phyloP scores from a whole-genome alignment of 1,139 yeast genomes.

The Diutina siamensis region DNA sequence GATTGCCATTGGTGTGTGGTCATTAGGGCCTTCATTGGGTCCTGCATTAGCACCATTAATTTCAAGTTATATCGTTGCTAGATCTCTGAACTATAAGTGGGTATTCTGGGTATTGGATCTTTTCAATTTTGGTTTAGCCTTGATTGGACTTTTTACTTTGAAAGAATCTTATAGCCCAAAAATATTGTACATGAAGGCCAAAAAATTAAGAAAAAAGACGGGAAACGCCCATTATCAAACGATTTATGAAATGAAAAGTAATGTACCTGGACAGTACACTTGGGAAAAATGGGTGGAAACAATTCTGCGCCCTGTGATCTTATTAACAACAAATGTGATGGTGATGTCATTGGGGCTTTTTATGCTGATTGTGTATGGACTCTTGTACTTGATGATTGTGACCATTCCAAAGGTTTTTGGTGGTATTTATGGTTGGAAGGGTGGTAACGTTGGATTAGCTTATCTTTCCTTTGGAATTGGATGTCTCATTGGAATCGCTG shows the following conservation, averaged over 20 bases:
- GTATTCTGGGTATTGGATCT: constrained; percentile 48
- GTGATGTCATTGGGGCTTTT: constrained; percentile 30
- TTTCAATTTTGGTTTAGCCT: constrained; percentile 38
- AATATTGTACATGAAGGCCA: constrained; percentile 36
- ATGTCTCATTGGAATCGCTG: constrained; percentile 25
- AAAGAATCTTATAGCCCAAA: constrained; percentile 52
- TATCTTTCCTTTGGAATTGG: constrained; percentile 37
- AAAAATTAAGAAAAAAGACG: constrained; percentile 30
- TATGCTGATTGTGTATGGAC: constrained; percentile 36
- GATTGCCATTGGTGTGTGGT: constrained; percentile 47
- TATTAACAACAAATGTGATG: constrained; percentile 33
- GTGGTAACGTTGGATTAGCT: constrained; percentile 29
- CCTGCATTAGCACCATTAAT: constrained; percentile 27
- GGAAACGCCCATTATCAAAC: constrained; percentile 49
- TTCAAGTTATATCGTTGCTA: constrained; percentile 19
- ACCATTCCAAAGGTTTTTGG: constrained; percentile 31
- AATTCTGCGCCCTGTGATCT: constrained; percentile 27
- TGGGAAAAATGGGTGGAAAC: constrained; percentile 21
- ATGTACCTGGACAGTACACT: constrained; percentile 26
- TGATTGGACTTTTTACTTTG: constrained; percentile 30
- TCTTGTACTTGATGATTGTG: constrained; percentile 35
- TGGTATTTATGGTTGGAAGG: constrained; percentile 23
- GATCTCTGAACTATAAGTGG: constrained; percentile 43
- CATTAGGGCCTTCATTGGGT: constrained; percentile 41
- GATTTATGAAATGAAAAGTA: constrained; percentile 33